Percentiles rank a stretch among this genome's conserved stretches.
Evolutionary conservation across 2,329 filamentous ascomycete genomes (phyloP).

Genomic region (Chrysoporthe puriensis): DNA sequence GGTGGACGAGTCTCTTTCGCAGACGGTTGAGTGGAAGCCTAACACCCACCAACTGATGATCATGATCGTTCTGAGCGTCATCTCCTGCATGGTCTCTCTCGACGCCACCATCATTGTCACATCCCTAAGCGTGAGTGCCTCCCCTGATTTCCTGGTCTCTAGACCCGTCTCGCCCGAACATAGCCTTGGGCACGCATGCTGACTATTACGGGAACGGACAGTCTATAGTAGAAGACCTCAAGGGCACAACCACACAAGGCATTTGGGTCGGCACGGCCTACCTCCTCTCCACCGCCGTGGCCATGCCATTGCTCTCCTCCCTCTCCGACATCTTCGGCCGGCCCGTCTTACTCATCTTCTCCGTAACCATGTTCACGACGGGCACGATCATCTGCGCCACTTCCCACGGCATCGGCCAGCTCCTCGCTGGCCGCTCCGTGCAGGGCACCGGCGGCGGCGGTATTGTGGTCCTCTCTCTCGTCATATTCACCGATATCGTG

Average conservation of each 20-base stretch:
- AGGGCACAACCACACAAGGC: conserved; percentile 34
- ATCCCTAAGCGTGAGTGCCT: conserved; percentile 28
- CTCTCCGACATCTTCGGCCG: conserved; percentile 42
- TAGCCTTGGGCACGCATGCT: not conserved
- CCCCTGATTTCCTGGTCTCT: not conserved
- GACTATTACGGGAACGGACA: conserved; percentile 9
- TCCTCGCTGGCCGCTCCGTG: conserved; percentile 44
- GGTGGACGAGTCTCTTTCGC: conserved; percentile 30
- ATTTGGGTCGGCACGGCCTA: conserved; percentile 38
- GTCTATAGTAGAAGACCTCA: conserved; percentile 35
- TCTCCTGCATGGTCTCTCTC: conserved; percentile 33
- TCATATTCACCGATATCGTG: conserved; percentile 48
- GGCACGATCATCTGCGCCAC: conserved; percentile 47
- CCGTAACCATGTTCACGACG: conserved; percentile 45
- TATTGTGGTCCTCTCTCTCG: conserved; percentile 44
- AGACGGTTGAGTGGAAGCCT: conserved; percentile 29
- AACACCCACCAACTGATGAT: conserved; percentile 31
- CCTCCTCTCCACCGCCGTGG: conserved; percentile 34
- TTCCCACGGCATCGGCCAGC: conserved; percentile 38
- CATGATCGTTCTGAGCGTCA: conserved; percentile 30
- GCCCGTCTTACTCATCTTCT: conserved; percentile 39
- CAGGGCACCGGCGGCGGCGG: conserved; percentile 48
- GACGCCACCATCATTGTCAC: conserved; percentile 32
- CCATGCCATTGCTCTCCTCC: conserved; percentile 38
- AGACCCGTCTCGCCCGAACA: not conserved